Evolutionary conservation across 106 monocot species (phyloP), one percentile per base, ranked within the genome.

Genomic region (Dioscorea zingiberensis): DNA sequence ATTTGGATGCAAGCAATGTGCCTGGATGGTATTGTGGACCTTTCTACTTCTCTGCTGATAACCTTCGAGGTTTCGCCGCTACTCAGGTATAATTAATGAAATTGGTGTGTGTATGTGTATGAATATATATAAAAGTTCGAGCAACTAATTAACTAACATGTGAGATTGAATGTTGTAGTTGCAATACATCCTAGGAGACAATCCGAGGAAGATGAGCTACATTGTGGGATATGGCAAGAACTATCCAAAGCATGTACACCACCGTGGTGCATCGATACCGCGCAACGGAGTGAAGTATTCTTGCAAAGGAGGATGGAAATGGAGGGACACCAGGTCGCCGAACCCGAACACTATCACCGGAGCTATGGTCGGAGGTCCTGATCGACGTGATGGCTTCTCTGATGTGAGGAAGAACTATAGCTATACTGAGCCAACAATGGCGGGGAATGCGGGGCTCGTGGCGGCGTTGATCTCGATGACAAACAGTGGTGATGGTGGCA

Each of bases 161-260:
- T n/a, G n/a, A n/a, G n/a, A n/a, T n/a, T n/a, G n/a, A n/a, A n/a
- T 6, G 38, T 7, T 49, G 18, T 69, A 88, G 93, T 63, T 93
- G 7, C 55, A 88, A 59, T 89, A 93, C 65, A 67, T 93, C 4
- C 27, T 93, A 5, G 93, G 93, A 21, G 62, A 85, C 18, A 93
- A 93, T 53, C 93, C 93, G 1, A 46, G 18, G 59, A 85, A 89
- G 23, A 88, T 93, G 93, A 93, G 88, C 74, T 93, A 93, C 71
- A 69, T 93, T 16, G 85, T 88, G 2, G 93, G 93, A 11, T 81
- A 88, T 46, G 85, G 93, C 15, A 22, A 47, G 38, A 83, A 81
- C 27, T 88, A 88, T 60, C 93, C 88, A 6, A 73, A 27, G 27
- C 85, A 81, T 26, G 74, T 89, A 14, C 88, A 93, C 80, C 93